Conservation (phyloP, 495 filamentous ascomycete genomes). For the Hypoxylon trugodes region DNA sequence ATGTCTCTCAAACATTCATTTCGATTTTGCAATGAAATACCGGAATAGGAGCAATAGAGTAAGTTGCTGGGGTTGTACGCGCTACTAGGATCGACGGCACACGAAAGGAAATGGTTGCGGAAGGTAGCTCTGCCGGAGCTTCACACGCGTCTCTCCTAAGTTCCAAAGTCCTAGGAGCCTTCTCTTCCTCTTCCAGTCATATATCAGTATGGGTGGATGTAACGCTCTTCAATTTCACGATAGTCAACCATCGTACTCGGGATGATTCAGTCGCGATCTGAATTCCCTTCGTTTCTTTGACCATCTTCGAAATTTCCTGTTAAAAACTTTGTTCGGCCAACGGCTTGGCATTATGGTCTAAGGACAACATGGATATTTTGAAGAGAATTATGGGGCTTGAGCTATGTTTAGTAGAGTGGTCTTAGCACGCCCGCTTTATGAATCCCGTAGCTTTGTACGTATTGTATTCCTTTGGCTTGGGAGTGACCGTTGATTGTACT, state of each 20-base stretch:
- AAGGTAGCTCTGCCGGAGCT: slow-evolving; percentile 11
- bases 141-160: slow-evolving; percentile 3
- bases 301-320: background rate
- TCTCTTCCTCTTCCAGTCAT: background rate
- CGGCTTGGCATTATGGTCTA: slow-evolving; percentile 7
- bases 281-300: slow-evolving; percentile 1
- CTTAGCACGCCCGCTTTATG: slow-evolving; percentile 8
- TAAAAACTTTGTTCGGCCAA: slow-evolving; percentile 11
- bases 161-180: background rate
- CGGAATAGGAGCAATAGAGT: slow-evolving; percentile 12
- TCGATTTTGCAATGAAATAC: background rate
- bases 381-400: slow-evolving; percentile 25
- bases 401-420: slow-evolving; percentile 30
- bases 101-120: background rate
- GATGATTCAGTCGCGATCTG: slow-evolving; percentile 10
- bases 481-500: slow-evolving; percentile 17
- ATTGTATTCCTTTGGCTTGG: slow-evolving; percentile 1
- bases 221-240: slow-evolving; percentile 12
- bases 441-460: too few species aligned
- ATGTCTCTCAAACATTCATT: slow-evolving; percentile 1
- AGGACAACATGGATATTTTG: slow-evolving; percentile 2
- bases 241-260: slow-evolving; percentile 19
- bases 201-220: slow-evolving; percentile 18
- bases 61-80: slow-evolving; percentile 21
- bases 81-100: slow-evolving; percentile 13